Evolutionary conservation across 2,329 filamentous ascomycete species (phyloP), one percentile per base, ranked within the genome.

Genomic region (Aspergillus sp.): DNA sequence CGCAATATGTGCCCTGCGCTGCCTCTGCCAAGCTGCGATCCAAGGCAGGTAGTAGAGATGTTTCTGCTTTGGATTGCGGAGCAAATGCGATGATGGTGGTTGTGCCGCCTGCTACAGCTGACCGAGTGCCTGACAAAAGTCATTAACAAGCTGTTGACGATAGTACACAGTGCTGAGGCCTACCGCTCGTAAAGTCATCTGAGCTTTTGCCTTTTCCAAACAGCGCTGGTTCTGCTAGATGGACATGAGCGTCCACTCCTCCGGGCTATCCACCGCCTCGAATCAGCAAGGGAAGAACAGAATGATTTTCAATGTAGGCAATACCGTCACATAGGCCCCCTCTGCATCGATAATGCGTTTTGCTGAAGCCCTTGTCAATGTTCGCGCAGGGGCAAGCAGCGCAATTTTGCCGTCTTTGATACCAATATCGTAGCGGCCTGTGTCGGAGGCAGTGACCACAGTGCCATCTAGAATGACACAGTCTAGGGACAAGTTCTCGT

Each of bases 41-140:
- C 2, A 84, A 61, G 0, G 76, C 75, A 20, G 16, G 16, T 20
- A 42, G 7, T 5, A 6, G 72, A 64, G 29, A 78, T 63, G 7
- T 83, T 63, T 79, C 71, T 2, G 64, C 56, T 29, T 76, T 77
- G 38, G 71, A 67, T 62, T 84, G 81, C 2, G 78, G 76, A 1
- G 81, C 82, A 65, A 86, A 85, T 0, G 81, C 74, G 6, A 85
- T 68, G n/a, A 85, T 71, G 0, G 83, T 84, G 0, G 83, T 85
- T 11, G 77, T 56, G 1, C 56, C 53, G 3, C 56, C 56, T 0
- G 80, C 81, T 47, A 85, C 74, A 3, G 82, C 82, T 21, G 76
- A 79, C 7, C 81, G 72, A 0, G 79, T 78, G 0, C 81, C 81
- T 14, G 71, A 14, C n/a, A 42, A 6, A 20, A 19, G 14, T 21